Evolutionary conservation across 768 basidiomycete genomes (phyloP).

Genomic region (Mrakia blollopis): DNA sequence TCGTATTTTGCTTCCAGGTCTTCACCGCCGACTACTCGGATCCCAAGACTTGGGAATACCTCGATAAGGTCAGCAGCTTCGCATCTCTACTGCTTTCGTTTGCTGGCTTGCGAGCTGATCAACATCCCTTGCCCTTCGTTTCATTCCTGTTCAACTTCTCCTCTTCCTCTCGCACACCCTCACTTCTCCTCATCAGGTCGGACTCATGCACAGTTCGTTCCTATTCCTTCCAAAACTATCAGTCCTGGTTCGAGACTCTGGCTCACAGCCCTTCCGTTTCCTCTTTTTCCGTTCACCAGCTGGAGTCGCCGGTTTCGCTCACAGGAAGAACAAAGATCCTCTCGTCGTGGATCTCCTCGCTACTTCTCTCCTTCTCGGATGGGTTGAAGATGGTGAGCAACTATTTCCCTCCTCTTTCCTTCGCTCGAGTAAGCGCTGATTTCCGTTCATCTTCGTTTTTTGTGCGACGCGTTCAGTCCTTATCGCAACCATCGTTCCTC

Average conservation of each 20-base stretch:
- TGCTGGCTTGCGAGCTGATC: background rate
- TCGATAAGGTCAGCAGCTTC: conserved; percentile 21
- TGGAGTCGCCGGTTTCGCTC: conserved; percentile 19
- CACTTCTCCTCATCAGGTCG: background rate
- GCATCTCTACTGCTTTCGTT: too few species aligned
- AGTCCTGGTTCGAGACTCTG: too few species aligned
- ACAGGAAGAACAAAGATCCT: conserved; percentile 18
- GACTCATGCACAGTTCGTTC: conserved; percentile 23
- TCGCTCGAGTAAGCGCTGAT: background rate
- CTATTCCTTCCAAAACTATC: background rate
- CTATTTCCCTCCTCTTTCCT: background rate
- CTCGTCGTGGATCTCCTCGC: conserved; percentile 18
- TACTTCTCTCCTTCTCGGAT: conserved; percentile 1
- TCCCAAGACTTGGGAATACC: background rate
- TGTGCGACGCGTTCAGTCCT: background rate
- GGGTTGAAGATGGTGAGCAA: conserved; percentile 16
- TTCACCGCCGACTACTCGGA: conserved; percentile 19
- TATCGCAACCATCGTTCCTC: background rate
- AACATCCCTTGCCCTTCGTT: background rate
- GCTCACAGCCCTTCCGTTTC: background rate
- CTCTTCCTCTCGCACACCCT: background rate
- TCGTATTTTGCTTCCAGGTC: background rate
- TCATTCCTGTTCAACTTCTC: too few species aligned
- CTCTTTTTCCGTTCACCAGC: background rate
- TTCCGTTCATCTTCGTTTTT: background rate